Percentiles rank a stretch among this genome's conserved stretches.
Evolutionary conservation across 805 yeast genomes (phyloP).

Genomic region (Blastobotrys peoriensis): DNA sequence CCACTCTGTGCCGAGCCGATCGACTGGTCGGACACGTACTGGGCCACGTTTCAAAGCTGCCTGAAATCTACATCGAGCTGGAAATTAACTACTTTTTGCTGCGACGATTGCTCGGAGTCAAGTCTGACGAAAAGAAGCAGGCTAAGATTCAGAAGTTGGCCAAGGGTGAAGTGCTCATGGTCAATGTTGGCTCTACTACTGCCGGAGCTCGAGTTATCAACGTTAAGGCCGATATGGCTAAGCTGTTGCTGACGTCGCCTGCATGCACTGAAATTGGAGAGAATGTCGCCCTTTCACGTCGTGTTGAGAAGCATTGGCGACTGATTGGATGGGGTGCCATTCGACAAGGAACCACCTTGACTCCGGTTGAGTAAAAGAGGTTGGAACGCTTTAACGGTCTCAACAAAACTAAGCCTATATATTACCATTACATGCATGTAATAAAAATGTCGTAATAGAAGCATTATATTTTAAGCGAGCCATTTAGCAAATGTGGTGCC

Average conservation of each 20-base stretch:
- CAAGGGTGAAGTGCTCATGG: conserved; percentile 95
- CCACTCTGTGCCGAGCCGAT: conserved; percentile 98
- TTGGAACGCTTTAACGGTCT: background rate
- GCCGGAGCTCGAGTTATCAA: conserved; percentile 99
- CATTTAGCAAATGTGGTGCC: too few relatives aligned
- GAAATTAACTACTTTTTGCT: conserved; percentile 95
- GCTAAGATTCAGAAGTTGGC: conserved; percentile 95
- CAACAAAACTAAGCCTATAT: background rate
- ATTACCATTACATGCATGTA: background rate
- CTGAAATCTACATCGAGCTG: conserved; percentile 93
- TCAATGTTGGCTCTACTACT: conserved; percentile 97
- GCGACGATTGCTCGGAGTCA: conserved; percentile 96
- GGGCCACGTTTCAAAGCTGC: conserved; percentile 94
- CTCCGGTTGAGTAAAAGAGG: conserved; percentile 16
- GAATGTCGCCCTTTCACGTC: conserved; percentile 96
- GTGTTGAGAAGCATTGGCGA: conserved; percentile 99
- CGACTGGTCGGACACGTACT: conserved; percentile 98
- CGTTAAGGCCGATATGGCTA: conserved; percentile 98
- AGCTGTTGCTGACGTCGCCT: conserved; percentile 92
- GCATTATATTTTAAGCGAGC: background rate
- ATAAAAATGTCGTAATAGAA: conserved; percentile 1
- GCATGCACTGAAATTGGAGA: conserved; percentile 98
- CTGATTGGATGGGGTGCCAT: conserved; percentile 99
- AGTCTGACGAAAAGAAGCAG: conserved; percentile 95
- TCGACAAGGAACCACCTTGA: conserved; percentile 61